Base-by-base conservation (phyloP, 148 eudicot genomes). In the Oxyria digyna region DNA sequence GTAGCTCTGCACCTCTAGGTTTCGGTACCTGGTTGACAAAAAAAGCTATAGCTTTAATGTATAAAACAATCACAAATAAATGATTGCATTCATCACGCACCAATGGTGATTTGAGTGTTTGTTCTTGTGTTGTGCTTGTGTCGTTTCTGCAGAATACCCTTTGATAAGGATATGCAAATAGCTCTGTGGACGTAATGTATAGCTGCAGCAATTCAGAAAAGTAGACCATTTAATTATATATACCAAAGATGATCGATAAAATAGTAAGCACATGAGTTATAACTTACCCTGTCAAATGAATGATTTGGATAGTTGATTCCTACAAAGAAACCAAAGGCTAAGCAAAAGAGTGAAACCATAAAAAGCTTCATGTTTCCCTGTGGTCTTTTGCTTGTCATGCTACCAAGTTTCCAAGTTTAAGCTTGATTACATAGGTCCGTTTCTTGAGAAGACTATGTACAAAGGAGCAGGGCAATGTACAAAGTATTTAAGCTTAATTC, bases 251-350 rank as follows among this genome's bases (percentile, higher is more conserved):
- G 4, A 35, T n/a, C n/a, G n/a, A n/a, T n/a, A 35, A 35, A 3
- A 35, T 35, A 35, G 6, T 35, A 3, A 35, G 38, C 38, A 2
- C 38, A 35, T 35, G 38, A 4, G 4, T 14, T n/a, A 0, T 5
- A 20, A 11, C 18, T 31, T 59, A 59, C 65, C 65, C 37, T 29
- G 17, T 15, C 6, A 29, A 35, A 35, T 35, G n/a, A 59, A 31
- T 15, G 37, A 29, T 59, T 59, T 6, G 65, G 65, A 29, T 59
- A 59, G 65, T 59, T 59, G 65, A 59, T 17, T 59, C 65, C 65
- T 14, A 59, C 20, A 31, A 59, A 26, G 65, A 59, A 59, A 0
- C 65, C 65, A 6, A n/a, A 59, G 37, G 14, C 29, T 13, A 59
- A 29, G 65, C 65, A 59, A 26, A 15, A 3, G 35, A 59, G 65